Evolutionary conservation across 768 basidiomycete genomes (phyloP), one percentile per base, ranked within the genome.

Genomic region (Clitopilus passeckerianus): DNA sequence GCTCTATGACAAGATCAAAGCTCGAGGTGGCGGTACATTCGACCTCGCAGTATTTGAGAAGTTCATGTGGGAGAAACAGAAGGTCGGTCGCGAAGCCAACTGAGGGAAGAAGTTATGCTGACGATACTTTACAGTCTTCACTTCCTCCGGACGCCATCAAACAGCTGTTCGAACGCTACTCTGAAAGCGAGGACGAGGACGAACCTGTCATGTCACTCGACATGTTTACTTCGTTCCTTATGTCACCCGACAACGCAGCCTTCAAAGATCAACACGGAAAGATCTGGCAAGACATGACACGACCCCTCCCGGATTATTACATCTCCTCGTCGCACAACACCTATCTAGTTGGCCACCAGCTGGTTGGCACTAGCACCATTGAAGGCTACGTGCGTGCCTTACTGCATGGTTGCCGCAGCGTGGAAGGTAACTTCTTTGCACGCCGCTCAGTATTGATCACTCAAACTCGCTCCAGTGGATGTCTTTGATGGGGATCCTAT

Each of bases 311-410:
- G 0, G 91, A 96, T 58, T 97, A 97, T 27, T 91, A 79, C 67
- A 83, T 94, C 67, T 92, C 90, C 4, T 89, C 90, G 15, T 92
- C 90, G 6, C 91, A 98, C 70, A 97, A 98, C 67, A 94, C 92
- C 0, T 93, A 82, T 67, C 83, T 94, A 8, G 84, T 91, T 15
- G 92, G 92, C 0, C 81, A 90, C 67, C 92, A 94, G 66, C 80
- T 92, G 2, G 80, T 93, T 43, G 95, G 95, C 5, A 84, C 86
- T 33, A 92, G 89, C 61, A 94, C 93, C 0, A 84, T 91, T 22
- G 94, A 95, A 67, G 84, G 95, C 0, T 97, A 98, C 68, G 92
- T 96, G 57, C 79, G 95, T 1, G 93, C 93, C 1, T 74, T 97
- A 41, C 76, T 96, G 43, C 90, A 90, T 73, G 85, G 92, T 41